Conservation (phyloP, 768 basidiomycete species). For the Pleurotus citrinopileatus region DNA sequence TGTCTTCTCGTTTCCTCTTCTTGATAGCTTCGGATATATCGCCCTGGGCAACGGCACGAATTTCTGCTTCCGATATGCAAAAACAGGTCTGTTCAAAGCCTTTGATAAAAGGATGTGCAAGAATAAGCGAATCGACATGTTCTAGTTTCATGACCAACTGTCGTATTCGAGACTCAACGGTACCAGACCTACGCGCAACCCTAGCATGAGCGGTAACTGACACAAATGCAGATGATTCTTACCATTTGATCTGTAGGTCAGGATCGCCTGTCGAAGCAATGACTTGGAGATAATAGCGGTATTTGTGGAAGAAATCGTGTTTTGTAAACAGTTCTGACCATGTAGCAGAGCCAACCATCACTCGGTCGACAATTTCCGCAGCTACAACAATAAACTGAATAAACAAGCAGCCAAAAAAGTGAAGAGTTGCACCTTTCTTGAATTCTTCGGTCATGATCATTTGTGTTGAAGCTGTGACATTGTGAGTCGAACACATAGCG, state of each 20-base stretch:
- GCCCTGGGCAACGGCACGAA: conserved; percentile 84
- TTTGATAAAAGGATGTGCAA: conserved; percentile 95
- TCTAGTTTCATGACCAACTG: conserved; percentile 98
- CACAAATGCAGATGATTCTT: conserved; percentile 20
- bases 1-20: conserved; percentile 75
- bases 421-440: conserved; percentile 63
- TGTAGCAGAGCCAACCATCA: conserved; percentile 75
- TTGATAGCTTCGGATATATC: conserved; percentile 72
- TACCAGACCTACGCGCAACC: conserved; percentile 59
- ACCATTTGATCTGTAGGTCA: conserved; percentile 95
- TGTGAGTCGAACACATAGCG: conserved; percentile 98
- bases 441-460: conserved; percentile 96
- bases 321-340: conserved; percentile 96
- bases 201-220: conserved; percentile 4
- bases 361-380: conserved; percentile 90
- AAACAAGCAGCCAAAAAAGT: background rate
- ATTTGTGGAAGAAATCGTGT: conserved; percentile 97
- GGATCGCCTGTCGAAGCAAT: conserved; percentile 84
- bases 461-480: conserved; percentile 93
- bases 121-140: conserved; percentile 85
- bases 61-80: conserved; percentile 85
- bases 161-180: conserved; percentile 95
- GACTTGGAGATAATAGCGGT: conserved; percentile 94
- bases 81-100: conserved; percentile 87
- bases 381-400: conserved; percentile 43